Conservation (phyloP, 2,329 filamentous ascomycete species). For the Xylaria sp. region DNA sequence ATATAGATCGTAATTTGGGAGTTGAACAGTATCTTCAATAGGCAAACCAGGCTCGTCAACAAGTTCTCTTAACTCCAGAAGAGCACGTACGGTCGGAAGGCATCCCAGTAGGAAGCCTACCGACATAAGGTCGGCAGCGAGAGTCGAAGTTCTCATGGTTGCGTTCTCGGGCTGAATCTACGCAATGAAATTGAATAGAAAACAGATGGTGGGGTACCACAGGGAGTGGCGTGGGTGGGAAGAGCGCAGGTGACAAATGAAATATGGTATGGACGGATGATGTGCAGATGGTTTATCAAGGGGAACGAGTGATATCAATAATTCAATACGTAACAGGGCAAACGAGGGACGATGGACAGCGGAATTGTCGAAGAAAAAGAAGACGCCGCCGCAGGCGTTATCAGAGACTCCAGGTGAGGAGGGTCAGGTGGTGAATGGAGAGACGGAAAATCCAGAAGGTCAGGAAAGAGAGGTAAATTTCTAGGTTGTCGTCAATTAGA, state of each 20-base stretch:
- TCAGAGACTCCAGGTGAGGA: not conserved
- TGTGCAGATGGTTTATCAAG: not conserved
- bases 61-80: constrained; percentile 20
- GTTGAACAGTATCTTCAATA: constrained; percentile 21
- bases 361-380: not conserved
- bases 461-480: not conserved
- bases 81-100: constrained; percentile 38
- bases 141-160: constrained; percentile 54
- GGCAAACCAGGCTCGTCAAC: constrained; percentile 24
- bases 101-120: constrained; percentile 48
- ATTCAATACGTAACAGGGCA: not conserved
- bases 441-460: not conserved
- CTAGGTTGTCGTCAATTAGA: not conserved
- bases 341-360: constrained; percentile 2
- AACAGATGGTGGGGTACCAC: not conserved
- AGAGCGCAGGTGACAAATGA: not conserved
- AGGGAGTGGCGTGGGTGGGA: not conserved
- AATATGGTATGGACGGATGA: not conserved
- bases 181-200: not conserved
- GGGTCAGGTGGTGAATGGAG: constrained; percentile 10
- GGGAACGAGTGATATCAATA: constrained; percentile 13
- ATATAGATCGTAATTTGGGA: constrained; percentile 41
- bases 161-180: constrained; percentile 6
- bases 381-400: not conserved
- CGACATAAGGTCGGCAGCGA: constrained; percentile 51